Evolutionary conservation across 208 protist genomes (phyloP), one percentile per base, ranked within the genome.

Genomic region (Trichomonas gallinae): DNA sequence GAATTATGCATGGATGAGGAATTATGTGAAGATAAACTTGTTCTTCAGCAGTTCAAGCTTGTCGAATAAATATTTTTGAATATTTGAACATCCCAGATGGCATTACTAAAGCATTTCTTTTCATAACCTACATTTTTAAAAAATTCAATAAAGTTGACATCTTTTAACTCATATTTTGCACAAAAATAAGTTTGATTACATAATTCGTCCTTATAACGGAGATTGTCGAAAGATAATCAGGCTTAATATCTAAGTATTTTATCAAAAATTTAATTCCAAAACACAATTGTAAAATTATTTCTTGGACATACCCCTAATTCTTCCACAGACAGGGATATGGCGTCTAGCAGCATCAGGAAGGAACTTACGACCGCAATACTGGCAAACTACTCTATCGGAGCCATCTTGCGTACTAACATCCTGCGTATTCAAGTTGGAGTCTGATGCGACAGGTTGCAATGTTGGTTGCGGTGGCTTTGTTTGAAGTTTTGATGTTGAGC

Each of bases 271-370:
- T 51, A 51, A 51, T 72, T n/a, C 58, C 58, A 72, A 31, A 72
- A 72, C 58, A 72, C 11, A 72, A 72, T n/a, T 72, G 8, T 17
- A 17, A 72, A 72, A 72, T 89, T 89, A 89, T 45, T 89, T 89
- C 83, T 89, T 89, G 15, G 38, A 38, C n/a, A 42, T 48, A 51
- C 87, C 87, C 42, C 45, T 93, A 93, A 93, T 93, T 93, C 87
- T 48, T 40, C 87, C 87, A 51, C 87, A 93, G 34, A 93, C 87
- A 93, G 87, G 87, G 38, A 93, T 93, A 93, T 93, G 87, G 4
- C 87, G 23, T 51, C 45, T 48, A 10, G 87, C 87, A 9, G 87
- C 87, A 51, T 93, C 87, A n/a, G 87, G 87, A 23, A 48, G 87
- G 44, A 58, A 93, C n/a, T 93, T 93, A 15, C 87, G 40, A 15